phyloP scores from a whole-genome alignment of 768 basidiomycete species.

The Pholiota molesta region DNA sequence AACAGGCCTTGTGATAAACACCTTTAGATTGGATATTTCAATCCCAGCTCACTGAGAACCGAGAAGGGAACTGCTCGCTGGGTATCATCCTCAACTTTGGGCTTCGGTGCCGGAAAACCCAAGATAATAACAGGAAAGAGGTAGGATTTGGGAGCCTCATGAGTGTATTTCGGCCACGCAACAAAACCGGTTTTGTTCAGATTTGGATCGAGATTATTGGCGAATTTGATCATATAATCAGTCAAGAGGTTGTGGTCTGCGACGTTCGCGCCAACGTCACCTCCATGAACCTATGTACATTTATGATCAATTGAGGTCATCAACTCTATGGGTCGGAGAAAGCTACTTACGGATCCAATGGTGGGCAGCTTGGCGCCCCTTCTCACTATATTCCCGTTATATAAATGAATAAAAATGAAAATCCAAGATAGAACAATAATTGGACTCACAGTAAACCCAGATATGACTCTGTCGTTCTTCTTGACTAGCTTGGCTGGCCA shows the following conservation, averaged over 20 bases:
- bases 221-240: neutral
- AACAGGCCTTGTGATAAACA: too few relatives aligned
- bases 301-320: neutral
- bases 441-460: conserved; percentile 53
- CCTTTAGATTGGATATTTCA: conserved; percentile 2
- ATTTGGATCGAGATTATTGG: conserved; percentile 2
- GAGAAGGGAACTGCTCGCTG: neutral
- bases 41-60: neutral
- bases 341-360: conserved; percentile 2
- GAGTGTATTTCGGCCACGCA: neutral
- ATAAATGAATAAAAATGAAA: neutral
- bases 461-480: conserved; percentile 30
- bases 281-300: conserved; percentile 1
- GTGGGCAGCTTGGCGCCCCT: neutral
- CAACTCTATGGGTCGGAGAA: neutral
- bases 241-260: neutral
- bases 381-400: neutral
- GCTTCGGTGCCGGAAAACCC: neutral
- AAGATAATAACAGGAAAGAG: neutral
- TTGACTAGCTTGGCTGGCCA: conserved; percentile 40
- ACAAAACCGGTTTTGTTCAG: neutral
- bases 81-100: neutral
- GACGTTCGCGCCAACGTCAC: neutral
- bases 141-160: neutral
- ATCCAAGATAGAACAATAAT: neutral